A percentile compares a stretch with the other conserved stretches of the same genome.
phyloP scores from a whole-genome alignment of 441 rosid genomes.

The Erysimum cheiri region DNA sequence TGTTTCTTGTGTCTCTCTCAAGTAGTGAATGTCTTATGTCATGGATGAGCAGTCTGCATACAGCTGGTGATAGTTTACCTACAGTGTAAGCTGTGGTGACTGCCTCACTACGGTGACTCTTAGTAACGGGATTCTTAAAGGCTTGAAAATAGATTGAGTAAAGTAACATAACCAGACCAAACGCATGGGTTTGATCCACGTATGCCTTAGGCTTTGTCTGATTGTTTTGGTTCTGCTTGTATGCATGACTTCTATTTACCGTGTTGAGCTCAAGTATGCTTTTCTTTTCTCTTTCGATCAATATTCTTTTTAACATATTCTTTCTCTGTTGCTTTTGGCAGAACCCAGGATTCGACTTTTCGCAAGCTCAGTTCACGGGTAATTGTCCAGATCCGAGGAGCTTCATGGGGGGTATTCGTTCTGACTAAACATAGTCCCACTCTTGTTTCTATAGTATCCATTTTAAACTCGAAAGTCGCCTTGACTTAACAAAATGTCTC shows the following conservation, averaged over 20 bases:
- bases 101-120: background rate
- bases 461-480: background rate
- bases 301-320: background rate
- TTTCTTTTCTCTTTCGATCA: background rate
- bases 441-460: conserved; percentile 12
- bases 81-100: background rate
- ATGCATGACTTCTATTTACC: background rate
- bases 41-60: conserved; percentile 8
- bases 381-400: conserved; percentile 50
- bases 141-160: background rate
- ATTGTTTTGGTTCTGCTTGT: conserved; percentile 4
- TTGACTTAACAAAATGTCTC: conserved; percentile 1
- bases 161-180: background rate
- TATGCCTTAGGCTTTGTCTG: background rate
- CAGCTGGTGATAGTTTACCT: conserved; percentile 10
- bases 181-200: conserved; percentile 11
- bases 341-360: conserved; percentile 50
- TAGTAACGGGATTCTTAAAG: background rate
- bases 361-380: conserved; percentile 49
- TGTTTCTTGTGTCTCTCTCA: background rate
- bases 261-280: background rate
- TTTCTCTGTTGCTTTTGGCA: conserved; percentile 21
- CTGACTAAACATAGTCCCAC: conserved; percentile 34
- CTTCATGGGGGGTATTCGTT: conserved; percentile 51
- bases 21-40: conserved; percentile 7